Evolutionary conservation across 2,329 filamentous ascomycete genomes (phyloP), one percentile per base, ranked within the genome.

Genomic region (Alternaria triticimaculans): DNA sequence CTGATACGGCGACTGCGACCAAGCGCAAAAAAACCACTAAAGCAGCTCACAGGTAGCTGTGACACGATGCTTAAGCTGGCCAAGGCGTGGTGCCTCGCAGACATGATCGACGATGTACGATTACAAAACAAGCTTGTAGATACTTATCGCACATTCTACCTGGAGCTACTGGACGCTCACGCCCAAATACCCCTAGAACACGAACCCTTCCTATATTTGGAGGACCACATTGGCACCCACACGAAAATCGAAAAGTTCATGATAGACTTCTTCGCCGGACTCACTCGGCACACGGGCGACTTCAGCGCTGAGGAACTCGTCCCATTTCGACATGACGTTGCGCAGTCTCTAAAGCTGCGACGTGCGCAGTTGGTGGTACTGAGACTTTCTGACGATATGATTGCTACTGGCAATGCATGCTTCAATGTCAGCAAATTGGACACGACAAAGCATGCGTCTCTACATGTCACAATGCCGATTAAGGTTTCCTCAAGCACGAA

Each of bases 171-270:
- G 8, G 4, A 44, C 8, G 21, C 51, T 6, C 58, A 59, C 3
- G 53, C 48, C 43, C 43, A 15, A 18, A 54, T 68, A 49, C 49
- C 33, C 4, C 23, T 63, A 15, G 37, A 54, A 8, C 30, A 14
- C 18, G 63, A 60, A 15, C 44, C 64, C 10, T 66, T 68, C 15
- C 2, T 12, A 2, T 65, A 63, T 49, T 23, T 70, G 11, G 37
- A 60, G 20, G 21, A 60, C n/a, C 44, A 65, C 20, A n/a, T 68
- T 10, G 64, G 64, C 21, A 55, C 58, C 7, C 60, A 67, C 26
- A 67, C 63, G 4, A 60, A 50, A 28, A 61, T 62, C 3, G 68
- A 68, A 50, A 68, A 66, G 50, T 70, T 68, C 21, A 20, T 70
- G 6, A 60, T 67, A n/a, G 62, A 68, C 21, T 68, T 68, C 30